Conservation (phyloP, 202 grass and related monocot genomes). For the Elaeis oleifera region DNA sequence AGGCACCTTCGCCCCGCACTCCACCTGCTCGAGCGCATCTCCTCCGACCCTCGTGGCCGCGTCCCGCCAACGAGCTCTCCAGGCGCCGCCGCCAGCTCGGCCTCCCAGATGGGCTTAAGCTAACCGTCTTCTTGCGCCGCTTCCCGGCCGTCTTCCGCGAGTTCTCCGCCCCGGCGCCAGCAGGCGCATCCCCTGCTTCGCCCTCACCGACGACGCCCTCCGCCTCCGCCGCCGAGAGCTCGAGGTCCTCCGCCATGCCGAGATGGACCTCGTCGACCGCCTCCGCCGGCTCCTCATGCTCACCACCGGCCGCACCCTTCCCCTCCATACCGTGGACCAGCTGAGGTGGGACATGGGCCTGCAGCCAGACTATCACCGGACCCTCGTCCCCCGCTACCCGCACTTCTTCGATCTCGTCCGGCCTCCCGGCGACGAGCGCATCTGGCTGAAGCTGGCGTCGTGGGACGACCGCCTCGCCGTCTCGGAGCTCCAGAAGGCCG, state of each 20-base stretch:
- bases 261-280: conserved; percentile 42
- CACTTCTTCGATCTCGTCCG: conserved; percentile 41
- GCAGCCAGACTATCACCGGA: conserved; percentile 42
- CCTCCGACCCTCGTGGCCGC: conserved; percentile 24
- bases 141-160: conserved; percentile 41
- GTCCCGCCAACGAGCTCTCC: conserved; percentile 27
- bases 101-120: conserved; percentile 3
- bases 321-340: conserved; percentile 66
- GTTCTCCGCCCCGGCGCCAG: not conserved
- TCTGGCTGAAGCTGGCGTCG: conserved; percentile 60
- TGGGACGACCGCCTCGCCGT: conserved; percentile 55
- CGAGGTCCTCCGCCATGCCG: conserved; percentile 24
- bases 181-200: conserved; percentile 10
- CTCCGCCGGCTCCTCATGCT: conserved; percentile 68
- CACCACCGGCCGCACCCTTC: conserved; percentile 36
- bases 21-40: conserved; percentile 72
- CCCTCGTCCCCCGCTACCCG: conserved; percentile 40
- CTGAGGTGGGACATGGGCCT: conserved; percentile 76
- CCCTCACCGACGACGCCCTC: conserved; percentile 39
- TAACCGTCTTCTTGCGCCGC: conserved; percentile 36
- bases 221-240: conserved; percentile 38
- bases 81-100: conserved; percentile 11
- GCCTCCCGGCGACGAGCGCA: conserved; percentile 51
- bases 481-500: conserved; percentile 51
- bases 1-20: conserved; percentile 50